These are phyloP conservation scores for Globisporangium emineosum DNA, from an alignment of 352 stramenopile species.

Conservation along the genomic window DNA sequence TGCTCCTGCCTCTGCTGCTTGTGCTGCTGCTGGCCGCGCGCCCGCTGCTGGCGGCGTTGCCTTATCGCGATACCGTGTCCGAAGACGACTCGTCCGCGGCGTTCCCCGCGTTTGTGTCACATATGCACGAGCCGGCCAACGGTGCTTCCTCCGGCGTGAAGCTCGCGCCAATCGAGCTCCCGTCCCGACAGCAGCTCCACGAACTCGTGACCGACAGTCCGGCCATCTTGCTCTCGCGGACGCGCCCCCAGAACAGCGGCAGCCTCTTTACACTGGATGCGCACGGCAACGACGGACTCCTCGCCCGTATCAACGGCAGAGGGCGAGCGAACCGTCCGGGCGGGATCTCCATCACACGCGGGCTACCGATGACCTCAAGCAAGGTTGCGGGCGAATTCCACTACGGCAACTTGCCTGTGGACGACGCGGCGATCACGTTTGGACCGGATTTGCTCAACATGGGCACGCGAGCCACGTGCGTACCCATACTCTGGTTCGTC, in stretches of 20 bases:
- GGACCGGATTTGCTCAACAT: conserved; percentile 30
- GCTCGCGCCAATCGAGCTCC: conserved; percentile 11
- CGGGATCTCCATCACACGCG: conserved; percentile 39
- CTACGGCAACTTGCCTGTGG: neutral
- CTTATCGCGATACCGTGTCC: neutral
- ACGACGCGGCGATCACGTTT: conserved; percentile 40
- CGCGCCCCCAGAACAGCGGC: neutral
- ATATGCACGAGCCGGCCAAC: conserved; percentile 4
- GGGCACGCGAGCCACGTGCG: conserved; percentile 35
- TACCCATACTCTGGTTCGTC: conserved; percentile 28
- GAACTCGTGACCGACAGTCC: conserved; percentile 12
- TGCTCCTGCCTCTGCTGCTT: conserved; percentile 20
- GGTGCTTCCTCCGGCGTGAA: neutral
- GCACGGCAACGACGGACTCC: neutral
- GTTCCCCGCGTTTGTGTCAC: conserved; percentile 1
- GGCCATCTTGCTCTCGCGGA: conserved; percentile 4
- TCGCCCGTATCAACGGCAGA: conserved; percentile 9
- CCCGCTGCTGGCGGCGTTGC: neutral
- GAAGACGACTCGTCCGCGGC: conserved; percentile 10
- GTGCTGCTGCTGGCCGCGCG: conserved; percentile 5
- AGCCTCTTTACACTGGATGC: conserved; percentile 6
- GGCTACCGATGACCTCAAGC: conserved; percentile 6
- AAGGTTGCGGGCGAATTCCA: neutral
- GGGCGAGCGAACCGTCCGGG: conserved; percentile 20
- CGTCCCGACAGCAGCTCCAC: conserved; percentile 9